Base-by-base conservation (phyloP, 139 green algal genomes). In the Parachlorella kessleri region DNA sequence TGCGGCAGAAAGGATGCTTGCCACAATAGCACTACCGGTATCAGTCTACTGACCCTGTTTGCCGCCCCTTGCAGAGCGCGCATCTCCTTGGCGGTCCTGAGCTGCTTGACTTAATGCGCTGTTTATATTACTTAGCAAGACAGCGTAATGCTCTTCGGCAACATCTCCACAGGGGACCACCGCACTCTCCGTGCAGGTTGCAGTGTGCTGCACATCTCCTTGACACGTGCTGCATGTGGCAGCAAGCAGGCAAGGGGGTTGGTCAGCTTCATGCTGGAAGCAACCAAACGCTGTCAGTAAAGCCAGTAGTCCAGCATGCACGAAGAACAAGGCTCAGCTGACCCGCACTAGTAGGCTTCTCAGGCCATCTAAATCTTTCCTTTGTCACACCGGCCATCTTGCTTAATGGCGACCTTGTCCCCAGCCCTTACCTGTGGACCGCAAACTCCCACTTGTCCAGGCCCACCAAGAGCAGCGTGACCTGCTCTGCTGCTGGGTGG, bases 401-500 rank as follows among this genome's bases (percentile, higher is more conserved):
- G 41, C 9, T 2, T 10, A 42, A 6, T 14, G 6, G 33, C 26
- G 32, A 3, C 65, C 33, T 30, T 18, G 18, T 18, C 6, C 36
- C 24, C 24, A 68, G 66, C 65, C 36, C 67, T 4, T 10, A 67
- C 66, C 66, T 74, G 65, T 86, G 81, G 1, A 63, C 5, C 3
- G 28, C 2, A 23, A 80, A 74, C 4, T 18, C 1, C 81, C 81
- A 86, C n/a, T 63, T 59, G 35, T 86, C 81, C 33, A 83, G 71
- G 1, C 37, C 70, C 3, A 86, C 54, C 10, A 86, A 14, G 3
- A 59, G 24, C 53, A 86, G 54, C 1, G 9, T 6, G 26, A 83
- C 26, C 2, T 48, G 6, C 9, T 59, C 75, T 6, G 40, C 24
- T 6, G 10, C 75, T 23, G 65, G 64, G 14, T 66, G 65, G 21